Conservation (phyloP, 352 stramenopile genomes). For the Phytophthora pluvialis region DNA sequence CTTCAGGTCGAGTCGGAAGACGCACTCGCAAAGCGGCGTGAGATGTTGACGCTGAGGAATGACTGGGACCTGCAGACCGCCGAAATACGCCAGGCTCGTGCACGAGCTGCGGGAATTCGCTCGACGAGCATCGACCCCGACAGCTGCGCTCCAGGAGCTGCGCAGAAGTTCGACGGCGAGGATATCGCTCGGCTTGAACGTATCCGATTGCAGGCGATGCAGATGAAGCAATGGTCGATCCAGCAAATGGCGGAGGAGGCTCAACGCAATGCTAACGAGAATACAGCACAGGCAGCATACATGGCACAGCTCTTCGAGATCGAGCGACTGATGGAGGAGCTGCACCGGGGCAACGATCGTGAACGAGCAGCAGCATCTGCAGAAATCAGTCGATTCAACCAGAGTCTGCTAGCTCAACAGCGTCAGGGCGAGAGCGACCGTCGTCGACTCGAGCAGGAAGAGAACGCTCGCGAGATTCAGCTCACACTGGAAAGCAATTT, state of each 20-base stretch:
- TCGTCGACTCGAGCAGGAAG: slow-evolving; percentile 51
- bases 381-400: slow-evolving; percentile 67
- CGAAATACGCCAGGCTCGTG: slow-evolving; percentile 34
- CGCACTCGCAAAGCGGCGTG: slow-evolving; percentile 59
- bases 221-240: slow-evolving; percentile 74
- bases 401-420: slow-evolving; percentile 52
- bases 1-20: slow-evolving; percentile 82
- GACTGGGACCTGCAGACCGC: slow-evolving; percentile 64
- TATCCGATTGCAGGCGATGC: slow-evolving; percentile 64
- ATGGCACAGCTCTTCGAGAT: slow-evolving; percentile 61
- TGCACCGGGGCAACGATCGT: slow-evolving; percentile 62
- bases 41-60: slow-evolving; percentile 69
- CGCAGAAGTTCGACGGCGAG: slow-evolving; percentile 78
- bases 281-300: slow-evolving; percentile 48
- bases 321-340: slow-evolving; percentile 56
- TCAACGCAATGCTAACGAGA: slow-evolving; percentile 46
- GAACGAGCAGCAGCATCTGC: slow-evolving; percentile 52
- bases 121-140: slow-evolving; percentile 60
- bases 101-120: slow-evolving; percentile 40
- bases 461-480: slow-evolving; percentile 67
- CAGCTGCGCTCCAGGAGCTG: slow-evolving; percentile 53
- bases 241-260: slow-evolving; percentile 61
- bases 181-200: slow-evolving; percentile 63
- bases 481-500: slow-evolving; percentile 64
- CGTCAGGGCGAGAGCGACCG: slow-evolving; percentile 43